Evolutionary conservation across 2,329 filamentous ascomycete genomes (phyloP).

Genomic region (Colletotrichum aenigma): DNA sequence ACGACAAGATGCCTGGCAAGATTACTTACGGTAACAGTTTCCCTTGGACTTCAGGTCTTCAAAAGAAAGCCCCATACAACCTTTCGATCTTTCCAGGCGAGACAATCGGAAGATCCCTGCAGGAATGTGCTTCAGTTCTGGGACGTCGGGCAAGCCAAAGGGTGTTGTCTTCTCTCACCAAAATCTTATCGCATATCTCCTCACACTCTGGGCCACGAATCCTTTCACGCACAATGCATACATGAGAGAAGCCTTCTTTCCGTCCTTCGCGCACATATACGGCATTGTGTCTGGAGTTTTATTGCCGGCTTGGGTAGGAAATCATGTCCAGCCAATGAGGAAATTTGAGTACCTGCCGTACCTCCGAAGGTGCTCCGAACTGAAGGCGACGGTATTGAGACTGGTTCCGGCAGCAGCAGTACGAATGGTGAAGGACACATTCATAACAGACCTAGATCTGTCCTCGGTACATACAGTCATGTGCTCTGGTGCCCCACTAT

Average conservation of each 20-base stretch:
- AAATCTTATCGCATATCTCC: constrained; percentile 25
- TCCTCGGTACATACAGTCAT: neutral
- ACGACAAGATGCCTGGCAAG: neutral
- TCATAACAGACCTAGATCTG: neutral
- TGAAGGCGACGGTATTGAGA: constrained; percentile 24
- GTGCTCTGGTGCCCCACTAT: constrained; percentile 3
- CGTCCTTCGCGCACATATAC: constrained; percentile 29
- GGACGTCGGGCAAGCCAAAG: constrained; percentile 27
- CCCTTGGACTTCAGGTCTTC: neutral
- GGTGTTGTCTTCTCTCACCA: constrained; percentile 26
- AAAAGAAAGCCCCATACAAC: neutral
- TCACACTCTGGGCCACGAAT: constrained; percentile 24
- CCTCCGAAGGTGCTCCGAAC: constrained; percentile 21
- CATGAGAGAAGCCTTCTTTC: constrained; percentile 30
- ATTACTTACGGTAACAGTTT: neutral
- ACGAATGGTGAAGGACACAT: constrained; percentile 24
- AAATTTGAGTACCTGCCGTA: constrained; percentile 24
- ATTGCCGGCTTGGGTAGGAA: constrained; percentile 25
- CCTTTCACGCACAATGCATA: constrained; percentile 25
- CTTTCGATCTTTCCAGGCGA: neutral
- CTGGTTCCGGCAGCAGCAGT: constrained; percentile 26
- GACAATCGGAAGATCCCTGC: constrained; percentile 7
- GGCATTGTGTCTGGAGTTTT: constrained; percentile 26
- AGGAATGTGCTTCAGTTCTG: constrained; percentile 27
- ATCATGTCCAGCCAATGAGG: constrained; percentile 24